Conservation (phyloP, 225 moss, liverwort and hornwort species). For the Marchantia polymorpha region DNA sequence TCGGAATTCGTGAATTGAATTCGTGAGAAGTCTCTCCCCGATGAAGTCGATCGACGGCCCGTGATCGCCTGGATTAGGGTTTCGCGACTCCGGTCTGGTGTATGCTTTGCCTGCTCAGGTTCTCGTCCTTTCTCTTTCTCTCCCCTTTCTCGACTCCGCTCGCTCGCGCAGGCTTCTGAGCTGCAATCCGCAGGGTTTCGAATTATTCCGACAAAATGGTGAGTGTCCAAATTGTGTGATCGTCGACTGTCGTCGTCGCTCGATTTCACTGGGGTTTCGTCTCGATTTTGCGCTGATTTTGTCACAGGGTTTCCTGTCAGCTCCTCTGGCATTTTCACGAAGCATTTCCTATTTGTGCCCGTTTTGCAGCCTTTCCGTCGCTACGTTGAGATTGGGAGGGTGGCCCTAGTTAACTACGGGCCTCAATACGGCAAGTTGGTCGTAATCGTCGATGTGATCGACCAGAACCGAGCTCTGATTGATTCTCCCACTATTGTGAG, state of each 20-base stretch:
- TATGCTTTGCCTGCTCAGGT: no score
- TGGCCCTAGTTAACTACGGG: slow-evolving; percentile 81
- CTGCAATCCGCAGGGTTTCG: background rate
- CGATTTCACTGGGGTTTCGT: no score
- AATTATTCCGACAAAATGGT: background rate
- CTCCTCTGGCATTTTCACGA: no score
- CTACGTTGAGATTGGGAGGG: slow-evolving; percentile 85
- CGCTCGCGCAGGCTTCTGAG: background rate
- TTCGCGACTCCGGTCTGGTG: no score
- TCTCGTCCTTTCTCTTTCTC: background rate
- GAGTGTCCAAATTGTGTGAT: background rate
- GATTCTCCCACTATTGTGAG: slow-evolving; percentile 69
- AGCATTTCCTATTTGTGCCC: background rate
- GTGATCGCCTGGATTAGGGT: no score
- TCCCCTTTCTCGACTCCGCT: background rate
- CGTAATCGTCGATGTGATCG: slow-evolving; percentile 80
- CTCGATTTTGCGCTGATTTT: no score
- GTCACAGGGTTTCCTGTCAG: no score
- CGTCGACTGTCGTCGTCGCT: no score
- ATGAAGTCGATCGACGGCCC: no score
- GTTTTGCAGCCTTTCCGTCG: slow-evolving; percentile 57
- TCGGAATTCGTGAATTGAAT: no score
- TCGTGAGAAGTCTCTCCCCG: no score
- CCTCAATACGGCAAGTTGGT: slow-evolving; percentile 79
- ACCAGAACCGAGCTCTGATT: slow-evolving; percentile 81